phyloP scores from a whole-genome alignment of 768 basidiomycete species.

The Neoboletus subvelutipes region DNA sequence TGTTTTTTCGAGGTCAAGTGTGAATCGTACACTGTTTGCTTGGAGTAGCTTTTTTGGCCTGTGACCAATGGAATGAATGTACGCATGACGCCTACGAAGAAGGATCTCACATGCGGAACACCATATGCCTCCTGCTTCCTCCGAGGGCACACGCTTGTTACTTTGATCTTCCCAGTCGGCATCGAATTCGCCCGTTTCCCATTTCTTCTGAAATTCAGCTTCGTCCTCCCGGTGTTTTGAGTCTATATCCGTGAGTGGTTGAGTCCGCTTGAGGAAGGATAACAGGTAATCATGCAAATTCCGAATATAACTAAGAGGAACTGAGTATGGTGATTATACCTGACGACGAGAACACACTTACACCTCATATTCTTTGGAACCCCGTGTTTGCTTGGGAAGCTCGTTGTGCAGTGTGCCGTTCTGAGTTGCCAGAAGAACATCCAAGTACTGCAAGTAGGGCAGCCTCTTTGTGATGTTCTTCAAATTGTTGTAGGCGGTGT shows the following conservation, averaged over 20 bases:
- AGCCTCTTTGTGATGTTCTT: constrained; percentile 81
- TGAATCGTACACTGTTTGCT: constrained; percentile 97
- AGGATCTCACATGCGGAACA: constrained; percentile 80
- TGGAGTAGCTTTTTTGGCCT: constrained; percentile 96
- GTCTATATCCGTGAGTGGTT: constrained; percentile 78
- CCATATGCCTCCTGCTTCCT: constrained; percentile 77
- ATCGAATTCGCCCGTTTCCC: constrained; percentile 73
- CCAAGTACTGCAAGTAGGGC: constrained; percentile 92
- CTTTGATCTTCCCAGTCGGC: constrained; percentile 67
- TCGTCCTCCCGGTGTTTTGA: constrained; percentile 62
- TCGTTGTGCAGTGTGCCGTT: constrained; percentile 63
- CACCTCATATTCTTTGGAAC: constrained; percentile 77
- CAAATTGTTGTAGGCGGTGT: constrained; percentile 86
- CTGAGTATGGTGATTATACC: constrained; percentile 8
- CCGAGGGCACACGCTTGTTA: constrained; percentile 38
- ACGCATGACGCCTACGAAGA: background rate
- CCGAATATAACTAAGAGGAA: constrained; percentile 68
- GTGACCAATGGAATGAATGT: constrained; percentile 7
- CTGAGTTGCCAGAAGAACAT: constrained; percentile 70
- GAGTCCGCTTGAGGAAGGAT: constrained; percentile 81
- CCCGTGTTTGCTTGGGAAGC: constrained; percentile 63
- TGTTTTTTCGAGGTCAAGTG: constrained; percentile 97
- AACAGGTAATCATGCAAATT: constrained; percentile 80
- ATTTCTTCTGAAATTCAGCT: constrained; percentile 70
- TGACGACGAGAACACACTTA: constrained; percentile 39